Base-by-base conservation (phyloP, 2,329 filamentous ascomycete species). In the Knoxdaviesia capensis region DNA sequence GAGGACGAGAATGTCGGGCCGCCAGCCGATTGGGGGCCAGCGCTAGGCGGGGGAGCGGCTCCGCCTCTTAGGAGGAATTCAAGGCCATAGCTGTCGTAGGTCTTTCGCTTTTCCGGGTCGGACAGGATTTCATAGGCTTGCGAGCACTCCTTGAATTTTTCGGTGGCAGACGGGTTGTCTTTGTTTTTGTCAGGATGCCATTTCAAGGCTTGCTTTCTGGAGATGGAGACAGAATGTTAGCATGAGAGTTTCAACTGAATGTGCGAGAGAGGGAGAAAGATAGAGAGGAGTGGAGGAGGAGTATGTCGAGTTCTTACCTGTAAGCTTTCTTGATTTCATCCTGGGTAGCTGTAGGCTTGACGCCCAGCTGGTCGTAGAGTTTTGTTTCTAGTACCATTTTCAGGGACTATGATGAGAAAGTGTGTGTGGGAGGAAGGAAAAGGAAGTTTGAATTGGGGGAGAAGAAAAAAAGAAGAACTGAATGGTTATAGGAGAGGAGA, bases 141-240 rank as follows among this genome's bases (percentile, higher is more conserved):
- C 1, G 86, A 94, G 49, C 86, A 82, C 59, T 96, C 90, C 64
- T 98, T 98, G 70, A 98, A 98, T 62, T 88, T 94, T 58, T 96
- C 90, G 46, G 75, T 68, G 6, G 88, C 84, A 41, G 75, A 64
- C 31, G 86, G 77, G 52, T 88, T 86, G 62, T 93, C 79, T 60
- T 87, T 87, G 69, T 96, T 98, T 70, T 96, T 98, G 68, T 98
- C 90, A 6, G 90, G 90, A 56, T 98, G 90, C 63, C 77, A 87
- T 64, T 87, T 92, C 57, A 96, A 63, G 43, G 88, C 88, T 43
- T 78, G 72, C 69, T 94, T 94, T 48, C 81, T 85, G 57, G 48
- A 45, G 9, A 28, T 41, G 36, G 46, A 31, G 33, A 43, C 43
- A 40, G 32, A 38, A 53, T 48, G 59, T 68, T 53, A 67, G 63